Percentiles rank a stretch among this genome's conserved stretches.
Evolutionary conservation across 2,329 filamentous ascomycete species (phyloP).

Genomic region (Passalora sequoiae): DNA sequence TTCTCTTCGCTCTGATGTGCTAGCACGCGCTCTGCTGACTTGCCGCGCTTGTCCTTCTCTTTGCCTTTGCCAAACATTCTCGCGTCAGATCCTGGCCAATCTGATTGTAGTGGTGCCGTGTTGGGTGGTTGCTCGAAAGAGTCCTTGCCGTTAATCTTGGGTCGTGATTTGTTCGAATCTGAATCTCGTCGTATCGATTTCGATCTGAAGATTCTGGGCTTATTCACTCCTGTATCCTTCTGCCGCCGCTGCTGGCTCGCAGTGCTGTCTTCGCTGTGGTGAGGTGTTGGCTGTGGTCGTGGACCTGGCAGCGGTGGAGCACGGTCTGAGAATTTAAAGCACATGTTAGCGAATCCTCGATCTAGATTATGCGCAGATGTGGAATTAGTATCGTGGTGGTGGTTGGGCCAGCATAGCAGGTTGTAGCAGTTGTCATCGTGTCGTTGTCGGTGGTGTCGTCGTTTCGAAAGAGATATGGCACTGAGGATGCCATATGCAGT

Average conservation of each 20-base stretch:
- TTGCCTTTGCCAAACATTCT: conserved; percentile 21
- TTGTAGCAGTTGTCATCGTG: neutral
- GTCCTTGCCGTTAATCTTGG: conserved; percentile 19
- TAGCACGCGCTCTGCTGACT: conserved; percentile 30
- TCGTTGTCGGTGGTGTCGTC: too few relatives aligned
- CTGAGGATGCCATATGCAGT: too few relatives aligned
- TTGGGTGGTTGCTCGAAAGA: conserved; percentile 25
- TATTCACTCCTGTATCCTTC: neutral
- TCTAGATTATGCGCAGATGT: neutral
- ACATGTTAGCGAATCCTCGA: neutral
- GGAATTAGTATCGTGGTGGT: neutral
- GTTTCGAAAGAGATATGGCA: neutral
- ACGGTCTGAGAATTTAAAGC: conserved; percentile 4
- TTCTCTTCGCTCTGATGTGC: conserved; percentile 27
- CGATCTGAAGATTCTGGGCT: conserved; percentile 8
- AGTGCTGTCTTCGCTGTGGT: conserved; percentile 28
- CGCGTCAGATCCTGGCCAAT: conserved; percentile 26
- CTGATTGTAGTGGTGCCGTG: conserved; percentile 27
- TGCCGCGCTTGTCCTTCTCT: conserved; percentile 29
- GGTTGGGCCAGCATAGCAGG: neutral
- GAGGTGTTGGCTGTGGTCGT: conserved; percentile 22
- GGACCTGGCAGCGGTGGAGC: conserved; percentile 6
- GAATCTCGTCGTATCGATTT: conserved; percentile 32
- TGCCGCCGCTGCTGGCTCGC: conserved; percentile 5
- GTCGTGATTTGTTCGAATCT: conserved; percentile 24